Evolutionary conservation across 1,284 basidiomycete genomes (phyloP).

Genomic region (Vanrija sp.): DNA sequence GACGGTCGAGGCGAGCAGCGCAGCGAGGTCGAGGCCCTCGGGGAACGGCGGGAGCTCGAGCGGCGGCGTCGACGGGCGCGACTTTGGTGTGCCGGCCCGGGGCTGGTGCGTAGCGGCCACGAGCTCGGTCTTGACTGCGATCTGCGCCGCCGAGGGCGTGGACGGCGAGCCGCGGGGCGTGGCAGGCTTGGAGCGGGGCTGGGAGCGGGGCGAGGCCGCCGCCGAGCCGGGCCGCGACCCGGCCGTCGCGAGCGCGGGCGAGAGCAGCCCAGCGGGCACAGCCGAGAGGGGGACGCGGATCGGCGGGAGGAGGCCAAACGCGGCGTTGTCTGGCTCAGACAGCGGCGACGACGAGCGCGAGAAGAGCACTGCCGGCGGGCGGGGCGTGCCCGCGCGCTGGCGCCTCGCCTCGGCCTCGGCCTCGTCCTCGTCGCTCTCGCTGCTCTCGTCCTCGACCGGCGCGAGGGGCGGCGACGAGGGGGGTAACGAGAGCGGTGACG

Average conservation of each 20-base stretch:
- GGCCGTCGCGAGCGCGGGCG: too few species aligned
- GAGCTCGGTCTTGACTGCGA: conserved; percentile 13
- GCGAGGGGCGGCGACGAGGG: conserved; percentile 15
- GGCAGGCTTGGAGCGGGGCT: not conserved
- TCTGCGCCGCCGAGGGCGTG: not conserved
- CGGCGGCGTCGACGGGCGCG: conserved; percentile 5
- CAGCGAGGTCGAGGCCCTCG: conserved; percentile 36
- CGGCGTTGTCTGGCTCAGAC: conserved; percentile 5
- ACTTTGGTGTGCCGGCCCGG: conserved; percentile 2
- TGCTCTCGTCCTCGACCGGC: too few species aligned
- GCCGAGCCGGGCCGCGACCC: too few species aligned
- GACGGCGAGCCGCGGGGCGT: not conserved
- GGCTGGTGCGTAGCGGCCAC: not conserved
- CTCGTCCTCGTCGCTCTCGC: conserved; percentile 6
- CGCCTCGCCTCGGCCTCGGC: conserved; percentile 1
- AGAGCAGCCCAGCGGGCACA: too few species aligned
- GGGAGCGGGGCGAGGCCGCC: not conserved
- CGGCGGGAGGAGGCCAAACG: too few species aligned
- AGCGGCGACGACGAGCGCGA: conserved; percentile 8
- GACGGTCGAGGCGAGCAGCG: conserved; percentile 46
- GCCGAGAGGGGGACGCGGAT: too few species aligned
- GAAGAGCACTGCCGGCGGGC: not conserved
- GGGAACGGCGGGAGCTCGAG: conserved; percentile 24
- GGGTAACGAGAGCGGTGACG: conserved; percentile 14
- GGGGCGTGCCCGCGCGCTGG: not conserved